These are phyloP conservation scores for Neonectria hederae DNA, from an alignment of 2,329 filamentous ascomycete genomes.

Conservation along the genomic window DNA sequence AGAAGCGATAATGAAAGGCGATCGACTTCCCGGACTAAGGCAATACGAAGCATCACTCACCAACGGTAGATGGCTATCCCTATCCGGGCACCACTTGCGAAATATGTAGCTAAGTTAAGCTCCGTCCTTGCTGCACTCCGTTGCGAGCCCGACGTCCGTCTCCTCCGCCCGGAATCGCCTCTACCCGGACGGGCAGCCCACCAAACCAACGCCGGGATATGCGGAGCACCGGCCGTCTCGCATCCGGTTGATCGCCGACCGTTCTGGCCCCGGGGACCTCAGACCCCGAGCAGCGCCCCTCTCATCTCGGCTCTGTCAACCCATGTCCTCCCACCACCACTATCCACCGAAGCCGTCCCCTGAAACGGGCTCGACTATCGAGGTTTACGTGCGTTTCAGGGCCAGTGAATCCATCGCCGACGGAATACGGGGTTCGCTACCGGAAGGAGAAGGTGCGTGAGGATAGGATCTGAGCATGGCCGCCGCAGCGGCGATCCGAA, in stretches of 20 bases:
- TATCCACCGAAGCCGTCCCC: neutral
- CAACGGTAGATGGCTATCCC: neutral
- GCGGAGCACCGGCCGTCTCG: conserved; percentile 6
- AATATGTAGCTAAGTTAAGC: neutral
- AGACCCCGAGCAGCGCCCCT: neutral
- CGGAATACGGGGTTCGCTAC: conserved; percentile 1
- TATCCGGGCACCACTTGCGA: neutral
- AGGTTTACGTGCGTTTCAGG: conserved; percentile 5
- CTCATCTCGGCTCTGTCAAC: conserved; percentile 14
- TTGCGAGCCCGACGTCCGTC: neutral
- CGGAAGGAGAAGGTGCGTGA: neutral
- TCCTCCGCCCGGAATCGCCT: neutral
- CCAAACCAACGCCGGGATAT: neutral
- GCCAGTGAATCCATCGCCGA: conserved; percentile 2
- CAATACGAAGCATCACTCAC: neutral
- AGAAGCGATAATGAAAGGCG: neutral
- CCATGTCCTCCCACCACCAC: conserved; percentile 1
- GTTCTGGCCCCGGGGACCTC: neutral
- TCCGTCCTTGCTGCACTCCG: neutral
- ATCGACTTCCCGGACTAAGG: neutral
- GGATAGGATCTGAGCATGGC: neutral
- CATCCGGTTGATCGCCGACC: neutral
- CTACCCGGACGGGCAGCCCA: neutral
- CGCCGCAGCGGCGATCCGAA: conserved; percentile 4
- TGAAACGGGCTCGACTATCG: conserved; percentile 10